Conservation (phyloP, 495 filamentous ascomycete species). For the Xylaria bambusicola region DNA sequence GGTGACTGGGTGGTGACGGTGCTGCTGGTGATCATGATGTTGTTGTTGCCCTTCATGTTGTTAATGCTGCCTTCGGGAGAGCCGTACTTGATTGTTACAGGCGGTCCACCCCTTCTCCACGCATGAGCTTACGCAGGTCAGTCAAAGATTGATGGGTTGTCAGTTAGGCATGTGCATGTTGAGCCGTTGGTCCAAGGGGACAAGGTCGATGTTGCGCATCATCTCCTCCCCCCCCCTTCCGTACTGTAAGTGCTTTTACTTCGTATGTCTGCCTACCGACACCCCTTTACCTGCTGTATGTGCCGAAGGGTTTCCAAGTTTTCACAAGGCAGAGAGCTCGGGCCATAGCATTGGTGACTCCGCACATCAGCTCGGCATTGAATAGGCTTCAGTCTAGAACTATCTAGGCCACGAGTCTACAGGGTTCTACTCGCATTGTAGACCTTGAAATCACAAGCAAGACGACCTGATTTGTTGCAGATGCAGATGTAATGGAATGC, state of each 20-base stretch:
- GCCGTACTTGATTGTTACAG: neutral
- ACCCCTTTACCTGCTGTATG: neutral
- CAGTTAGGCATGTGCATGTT: too few species aligned
- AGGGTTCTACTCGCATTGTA: neutral
- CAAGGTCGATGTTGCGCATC: too few species aligned
- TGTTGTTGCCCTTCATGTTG: too few species aligned
- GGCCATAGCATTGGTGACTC: neutral
- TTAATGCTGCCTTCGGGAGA: neutral
- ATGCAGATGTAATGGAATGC: conserved; percentile 1
- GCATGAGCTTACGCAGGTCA: neutral
- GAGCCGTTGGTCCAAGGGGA: too few species aligned
- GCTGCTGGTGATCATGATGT: neutral
- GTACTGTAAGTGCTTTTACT: too few species aligned
- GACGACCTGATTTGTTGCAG: neutral
- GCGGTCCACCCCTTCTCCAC: neutral
- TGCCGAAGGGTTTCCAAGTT: neutral
- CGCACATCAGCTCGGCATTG: neutral
- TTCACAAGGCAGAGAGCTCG: neutral
- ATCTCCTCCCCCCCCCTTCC: too few species aligned
- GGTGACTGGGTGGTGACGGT: neutral
- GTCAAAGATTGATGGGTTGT: too few species aligned
- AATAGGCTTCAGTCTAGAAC: conserved; percentile 12
- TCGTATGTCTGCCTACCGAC: neutral
- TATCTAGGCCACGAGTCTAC: conserved; percentile 6
- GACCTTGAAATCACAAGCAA: neutral